These are phyloP conservation scores for Annulohypoxylon moriforme DNA, from an alignment of 495 filamentous ascomycete genomes.

Conservation along the genomic window DNA sequence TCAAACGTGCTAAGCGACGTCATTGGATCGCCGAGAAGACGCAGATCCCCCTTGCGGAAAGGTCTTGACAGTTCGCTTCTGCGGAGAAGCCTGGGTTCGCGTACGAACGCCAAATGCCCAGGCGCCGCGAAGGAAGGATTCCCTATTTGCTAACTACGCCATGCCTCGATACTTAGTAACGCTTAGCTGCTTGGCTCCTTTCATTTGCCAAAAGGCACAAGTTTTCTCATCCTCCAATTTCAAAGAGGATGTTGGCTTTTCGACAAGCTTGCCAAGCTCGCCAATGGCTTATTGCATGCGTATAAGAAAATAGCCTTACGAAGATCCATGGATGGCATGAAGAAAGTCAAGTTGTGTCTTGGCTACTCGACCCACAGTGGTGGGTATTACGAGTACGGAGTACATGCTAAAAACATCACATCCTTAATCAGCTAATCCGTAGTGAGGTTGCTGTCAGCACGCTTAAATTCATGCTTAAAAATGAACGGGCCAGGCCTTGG, in stretches of 20 bases:
- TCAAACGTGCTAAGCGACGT: conserved; percentile 25
- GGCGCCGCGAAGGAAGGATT: conserved; percentile 21
- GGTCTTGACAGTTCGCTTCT: conserved; percentile 16
- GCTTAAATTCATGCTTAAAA: conserved; percentile 66
- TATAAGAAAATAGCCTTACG: conserved; percentile 14
- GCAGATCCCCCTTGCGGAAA: conserved; percentile 27
- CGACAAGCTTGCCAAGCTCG: conserved; percentile 23
- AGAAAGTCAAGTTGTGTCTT: conserved; percentile 21
- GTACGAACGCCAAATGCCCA: conserved; percentile 13
- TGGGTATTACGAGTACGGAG: conserved; percentile 20
- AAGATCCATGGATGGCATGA: background rate
- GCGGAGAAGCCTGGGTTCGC: conserved; percentile 15
- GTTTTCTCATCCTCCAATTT: background rate
- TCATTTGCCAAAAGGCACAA: background rate
- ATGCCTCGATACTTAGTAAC: conserved; percentile 1
- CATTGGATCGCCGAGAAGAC: conserved; percentile 31
- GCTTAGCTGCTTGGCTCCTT: conserved; percentile 2
- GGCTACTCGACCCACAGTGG: conserved; percentile 29
- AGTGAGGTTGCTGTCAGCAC: conserved; percentile 20
- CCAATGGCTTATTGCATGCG: conserved; percentile 21
- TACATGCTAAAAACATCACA: conserved; percentile 21
- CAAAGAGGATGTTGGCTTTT: background rate
- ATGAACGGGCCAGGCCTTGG: conserved; percentile 42
- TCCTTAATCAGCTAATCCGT: conserved; percentile 13
- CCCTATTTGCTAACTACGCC: conserved; percentile 3